Evolutionary conservation across 352 stramenopile species (phyloP), one percentile per base, ranked within the genome.

Genomic region (Phytopythium helicoides): DNA sequence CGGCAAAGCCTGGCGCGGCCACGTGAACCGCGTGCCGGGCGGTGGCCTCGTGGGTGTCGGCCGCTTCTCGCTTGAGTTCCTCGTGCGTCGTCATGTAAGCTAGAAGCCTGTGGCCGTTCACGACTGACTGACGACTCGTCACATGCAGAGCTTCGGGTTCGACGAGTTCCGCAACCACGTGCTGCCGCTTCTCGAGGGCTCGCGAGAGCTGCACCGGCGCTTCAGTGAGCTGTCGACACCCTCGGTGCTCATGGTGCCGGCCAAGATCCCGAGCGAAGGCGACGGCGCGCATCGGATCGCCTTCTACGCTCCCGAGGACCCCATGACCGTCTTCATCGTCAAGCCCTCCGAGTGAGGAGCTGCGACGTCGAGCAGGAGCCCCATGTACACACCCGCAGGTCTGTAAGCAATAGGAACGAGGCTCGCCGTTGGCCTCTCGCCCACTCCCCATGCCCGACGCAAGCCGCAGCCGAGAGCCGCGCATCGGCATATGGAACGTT

Each of bases 121-220:
- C 14, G 25, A n/a, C 21, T 49, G 47, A 53, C 9, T 2, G 21
- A 49, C 8, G 14, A 33, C 15, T 39, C 52, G 31, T 10, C 37
- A 23, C 49, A 26, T 22, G 23, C 44, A 92, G 81, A 79, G 66
- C 45, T 61, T 85, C 41, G 82, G 82, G 1, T 90, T 89, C 56
- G 77, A 92, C 15, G 79, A 92, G 47, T 90, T 92, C 47, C 76
- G 66, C 35, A 81, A 68, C 38, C 82, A 90, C 42, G 54, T 90
- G 25, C 41, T 74, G 31, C 82, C 82, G 7, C 64, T 90, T 46
- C 67, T 92, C 31, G 64, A 78, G 37, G 61, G 61, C 19, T 92
- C 82, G 23, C 68, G 82, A 18, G 25, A 48, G 4, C 52, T 92
- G 15, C 70, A 76, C 63, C 51, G 56, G 6, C 74, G 79, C 56